Evolutionary conservation across 495 filamentous ascomycete species (phyloP), one percentile per base, ranked within the genome.

Genomic region (Talaromyces wortmannii): DNA sequence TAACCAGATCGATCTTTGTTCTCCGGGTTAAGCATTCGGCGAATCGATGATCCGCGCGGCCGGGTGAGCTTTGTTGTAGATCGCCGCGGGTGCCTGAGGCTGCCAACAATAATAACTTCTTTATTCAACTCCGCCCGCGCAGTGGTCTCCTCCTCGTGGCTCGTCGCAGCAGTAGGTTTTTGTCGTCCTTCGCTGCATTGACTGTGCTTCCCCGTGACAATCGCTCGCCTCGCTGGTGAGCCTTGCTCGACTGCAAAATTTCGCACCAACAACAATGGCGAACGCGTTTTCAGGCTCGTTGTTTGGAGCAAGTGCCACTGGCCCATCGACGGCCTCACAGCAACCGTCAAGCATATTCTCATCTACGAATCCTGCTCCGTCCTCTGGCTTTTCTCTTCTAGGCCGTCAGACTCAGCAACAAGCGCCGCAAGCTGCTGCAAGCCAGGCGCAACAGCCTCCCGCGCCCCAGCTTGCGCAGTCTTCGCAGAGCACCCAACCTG

Each of bases 401-500:
- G 36, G 36, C 2, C 36, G 23, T 23, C 23, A 23, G 23, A 23
- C 23, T 23, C 23, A 23, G 23, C 23, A 23, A 70, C 69, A 54
- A 50, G 57, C 6, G 60, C 66, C 65, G 57, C 70, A 70, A 53
- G 54, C 66, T 16, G 57, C 52, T 17, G 68, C 70, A 50, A 63
- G 56, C 40, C 67, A 67, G 48, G 54, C 57, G 40, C 65, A 63
- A 50, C 16, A 36, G 48, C 45, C 42, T 7, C 31, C 45, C 23
- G 23, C 23, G 1, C 23, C 23, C 31, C 63, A 67, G 36, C 47
- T 59, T 23, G 62, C 59, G 53, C 44, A 54, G 43, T 59, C 68
- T 10, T 57, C 53, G n/a, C 69, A 71, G 53, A 43, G 61, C 50
- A 75, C 72, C 7, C 75, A 81, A 57, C 78, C 78, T 48, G 89